These are phyloP conservation scores for Penicillium pancosmium DNA, from an alignment of 495 filamentous ascomycete genomes.

Conservation along the genomic window DNA sequence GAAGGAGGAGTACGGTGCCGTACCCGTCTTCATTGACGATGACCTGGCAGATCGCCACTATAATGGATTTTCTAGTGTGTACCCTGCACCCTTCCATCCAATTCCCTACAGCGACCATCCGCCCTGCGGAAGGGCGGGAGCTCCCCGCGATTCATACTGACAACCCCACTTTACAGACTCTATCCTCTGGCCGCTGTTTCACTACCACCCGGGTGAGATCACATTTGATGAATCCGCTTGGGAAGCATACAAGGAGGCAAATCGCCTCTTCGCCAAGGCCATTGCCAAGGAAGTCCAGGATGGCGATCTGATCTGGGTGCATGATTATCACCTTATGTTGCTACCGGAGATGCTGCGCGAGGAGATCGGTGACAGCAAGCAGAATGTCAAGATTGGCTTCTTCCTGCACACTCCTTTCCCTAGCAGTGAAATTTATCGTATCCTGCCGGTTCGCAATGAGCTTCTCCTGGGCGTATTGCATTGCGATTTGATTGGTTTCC, in stretches of 20 bases:
- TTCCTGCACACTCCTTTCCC: conserved; percentile 98
- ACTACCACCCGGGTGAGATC: conserved; percentile 97
- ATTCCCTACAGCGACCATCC: not conserved
- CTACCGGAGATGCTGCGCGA: conserved; percentile 91
- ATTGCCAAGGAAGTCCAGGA: conserved; percentile 82
- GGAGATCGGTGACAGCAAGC: conserved; percentile 70
- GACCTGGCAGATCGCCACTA: conserved; percentile 81
- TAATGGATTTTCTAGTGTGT: conserved; percentile 84
- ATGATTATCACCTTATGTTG: conserved; percentile 98
- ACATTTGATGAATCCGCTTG: conserved; percentile 94
- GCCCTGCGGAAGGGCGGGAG: not conserved
- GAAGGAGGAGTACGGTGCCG: conserved; percentile 71
- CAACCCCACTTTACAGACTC: conserved; percentile 61
- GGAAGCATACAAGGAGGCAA: conserved; percentile 90
- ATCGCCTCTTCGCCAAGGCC: conserved; percentile 81
- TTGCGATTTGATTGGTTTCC: conserved; percentile 93
- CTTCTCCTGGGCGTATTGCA: conserved; percentile 83
- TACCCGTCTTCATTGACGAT: conserved; percentile 78
- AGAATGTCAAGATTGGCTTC: conserved; percentile 94
- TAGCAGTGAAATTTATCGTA: conserved; percentile 95
- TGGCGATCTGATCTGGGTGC: conserved; percentile 93
- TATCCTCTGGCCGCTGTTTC: conserved; percentile 96
- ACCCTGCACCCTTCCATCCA: conserved; percentile 24
- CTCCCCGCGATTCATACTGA: not conserved
- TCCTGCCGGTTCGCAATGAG: conserved; percentile 88